phyloP scores from a whole-genome alignment of 768 basidiomycete genomes.

The Strobilomyces echinocephalus region DNA sequence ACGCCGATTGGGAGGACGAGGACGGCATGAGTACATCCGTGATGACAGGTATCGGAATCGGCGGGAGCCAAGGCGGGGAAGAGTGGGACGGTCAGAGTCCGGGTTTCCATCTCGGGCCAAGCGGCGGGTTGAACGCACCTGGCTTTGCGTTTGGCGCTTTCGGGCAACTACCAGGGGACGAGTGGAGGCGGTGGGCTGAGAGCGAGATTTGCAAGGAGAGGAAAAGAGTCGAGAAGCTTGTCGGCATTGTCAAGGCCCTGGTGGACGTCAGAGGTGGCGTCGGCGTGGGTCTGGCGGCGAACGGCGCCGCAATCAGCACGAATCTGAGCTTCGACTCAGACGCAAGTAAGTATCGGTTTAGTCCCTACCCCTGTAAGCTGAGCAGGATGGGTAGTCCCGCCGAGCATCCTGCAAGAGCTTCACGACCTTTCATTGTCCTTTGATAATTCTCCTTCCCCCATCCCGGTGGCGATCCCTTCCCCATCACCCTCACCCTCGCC shows the following conservation, averaged over 20 bases:
- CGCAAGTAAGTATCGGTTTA: conserved; percentile 8
- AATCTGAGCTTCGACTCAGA: conserved; percentile 5
- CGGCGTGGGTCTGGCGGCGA: neutral
- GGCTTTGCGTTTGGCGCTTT: conserved; percentile 8
- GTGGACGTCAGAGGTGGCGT: conserved; percentile 58
- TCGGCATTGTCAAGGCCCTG: conserved; percentile 51
- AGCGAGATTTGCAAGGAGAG: conserved; percentile 51
- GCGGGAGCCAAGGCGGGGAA: conserved; percentile 16
- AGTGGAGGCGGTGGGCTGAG: conserved; percentile 30
- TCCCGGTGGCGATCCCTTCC: conserved; percentile 14
- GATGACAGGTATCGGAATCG: conserved; percentile 12
- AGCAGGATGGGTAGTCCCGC: conserved; percentile 14
- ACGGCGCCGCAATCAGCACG: neutral
- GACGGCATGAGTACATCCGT: conserved; percentile 15
- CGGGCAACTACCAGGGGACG: conserved; percentile 10
- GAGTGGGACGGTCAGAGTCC: conserved; percentile 24
- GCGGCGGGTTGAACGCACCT: conserved; percentile 12
- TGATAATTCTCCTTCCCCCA: conserved; percentile 15
- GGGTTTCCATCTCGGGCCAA: conserved; percentile 11
- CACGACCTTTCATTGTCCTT: conserved; percentile 27
- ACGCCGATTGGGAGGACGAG: conserved; percentile 28
- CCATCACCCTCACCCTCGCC: conserved; percentile 29
- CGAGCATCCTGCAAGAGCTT: conserved; percentile 23
- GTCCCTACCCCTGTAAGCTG: neutral
- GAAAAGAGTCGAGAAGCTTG: conserved; percentile 57